Base-by-base conservation (phyloP, 768 basidiomycete genomes). In the Mycena maculata region DNA sequence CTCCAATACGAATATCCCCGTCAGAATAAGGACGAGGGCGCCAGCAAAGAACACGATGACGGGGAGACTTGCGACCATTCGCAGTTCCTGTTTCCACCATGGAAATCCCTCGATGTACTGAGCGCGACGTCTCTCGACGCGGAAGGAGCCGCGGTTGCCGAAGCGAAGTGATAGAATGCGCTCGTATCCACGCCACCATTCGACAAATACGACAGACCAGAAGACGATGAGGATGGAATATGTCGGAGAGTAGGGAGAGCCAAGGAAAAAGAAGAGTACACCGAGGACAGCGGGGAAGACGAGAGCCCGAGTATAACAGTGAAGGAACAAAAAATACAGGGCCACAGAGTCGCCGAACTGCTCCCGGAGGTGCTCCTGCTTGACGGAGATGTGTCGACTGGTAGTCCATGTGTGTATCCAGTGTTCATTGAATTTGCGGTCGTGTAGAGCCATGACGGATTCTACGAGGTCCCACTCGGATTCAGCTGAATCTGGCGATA, bases 161-260 rank as follows among this genome's bases (percentile, higher is more conserved):
- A 94, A 96, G 31, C 89, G 85, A 50, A 95, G 86, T 2, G 94
- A 88, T 20, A 97, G 81, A 41, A 90, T 88, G 20, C 92, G 88
- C 78, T 99, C 94, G 63, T 87, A 87, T 39, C 98, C 86, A 28
- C 92, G 87, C 97, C 97, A 99, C 83, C 90, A 91, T 77, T 98
- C 96, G 67, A 96, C 92, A 73, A 96, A 97, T 22, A 86, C 77
- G 52, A 95, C 84, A 0, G 92, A 90, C 93, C 96, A 99, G 3
- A 95, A 59, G n/a, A 89, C 86, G 50, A 97, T 80, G 23, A 93
- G 78, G 58, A 85, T 78, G 0, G 94, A 94, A 76, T 95, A 98
- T 5, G 87, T 50, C 13, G 92, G 86, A 11, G 91, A 91, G 78
- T 95, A 98, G 0, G 91, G 86, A 0, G 85, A 83, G 30, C 88